These are phyloP conservation scores for Linum usitatissimum DNA, from an alignment of 345 rosid species.

Conservation along the genomic window DNA sequence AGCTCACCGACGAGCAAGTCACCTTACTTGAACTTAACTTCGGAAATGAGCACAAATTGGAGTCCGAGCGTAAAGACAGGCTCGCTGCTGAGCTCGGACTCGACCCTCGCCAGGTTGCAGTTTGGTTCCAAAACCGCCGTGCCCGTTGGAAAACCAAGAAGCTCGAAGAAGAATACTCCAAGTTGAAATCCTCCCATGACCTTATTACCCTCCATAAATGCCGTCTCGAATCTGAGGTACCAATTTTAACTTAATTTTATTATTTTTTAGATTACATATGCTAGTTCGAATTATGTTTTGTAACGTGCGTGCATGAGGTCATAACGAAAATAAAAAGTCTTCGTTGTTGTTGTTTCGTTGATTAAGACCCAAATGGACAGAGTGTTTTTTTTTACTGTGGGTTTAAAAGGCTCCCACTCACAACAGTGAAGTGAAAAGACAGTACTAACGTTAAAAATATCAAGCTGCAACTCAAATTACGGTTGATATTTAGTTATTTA, in stretches of 20 bases:
- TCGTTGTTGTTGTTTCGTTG: not conserved
- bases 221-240: constrained; percentile 70
- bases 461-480: too few species aligned
- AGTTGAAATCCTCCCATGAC: constrained; percentile 42
- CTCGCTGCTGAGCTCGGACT: constrained; percentile 73
- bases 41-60: constrained; percentile 66
- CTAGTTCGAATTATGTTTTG: constrained; percentile 20
- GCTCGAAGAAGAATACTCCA: constrained; percentile 67
- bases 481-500: too few species aligned
- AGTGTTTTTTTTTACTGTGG: too few species aligned
- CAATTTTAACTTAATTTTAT: not conserved
- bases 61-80: constrained; percentile 71
- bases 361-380: too few species aligned
- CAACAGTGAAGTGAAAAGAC: too few species aligned
- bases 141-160: constrained; percentile 90
- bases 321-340: constrained; percentile 6
- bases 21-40: constrained; percentile 53
- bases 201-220: constrained; percentile 40
- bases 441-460: too few species aligned
- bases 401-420: too few species aligned
- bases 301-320: constrained; percentile 41
- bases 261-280: too few species aligned
- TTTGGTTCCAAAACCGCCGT: constrained; percentile 94
- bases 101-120: constrained; percentile 89
- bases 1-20: constrained; percentile 57